A percentile compares a stretch with the other conserved stretches of the same genome.
These are phyloP conservation scores for Talaromyces stipitatus DNA, from an alignment of 495 filamentous ascomycete genomes.

Conservation along the genomic window DNA sequence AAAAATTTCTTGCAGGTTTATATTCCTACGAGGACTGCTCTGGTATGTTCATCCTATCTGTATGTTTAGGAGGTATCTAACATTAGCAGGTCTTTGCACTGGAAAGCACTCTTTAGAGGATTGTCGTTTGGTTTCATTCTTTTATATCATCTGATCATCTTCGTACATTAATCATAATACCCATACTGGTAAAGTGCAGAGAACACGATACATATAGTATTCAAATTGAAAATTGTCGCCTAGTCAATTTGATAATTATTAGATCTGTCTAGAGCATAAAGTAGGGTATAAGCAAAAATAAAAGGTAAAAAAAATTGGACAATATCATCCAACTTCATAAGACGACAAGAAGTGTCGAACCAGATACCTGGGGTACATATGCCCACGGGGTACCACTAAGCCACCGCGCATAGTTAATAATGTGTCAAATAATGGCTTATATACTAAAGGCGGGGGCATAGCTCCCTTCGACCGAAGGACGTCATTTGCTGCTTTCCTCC, in stretches of 20 bases:
- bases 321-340: too few relatives aligned
- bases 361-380: too few relatives aligned
- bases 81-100: conserved; percentile 41
- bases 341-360: too few relatives aligned
- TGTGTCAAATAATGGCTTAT: too few relatives aligned
- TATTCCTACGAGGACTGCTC: conserved; percentile 73
- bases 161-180: not conserved
- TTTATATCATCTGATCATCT: not conserved
- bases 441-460: too few relatives aligned
- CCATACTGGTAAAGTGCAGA: not conserved
- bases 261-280: not conserved
- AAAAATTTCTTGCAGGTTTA: conserved; percentile 91
- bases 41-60: conserved; percentile 52
- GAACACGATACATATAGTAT: not conserved
- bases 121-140: not conserved
- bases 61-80: not conserved
- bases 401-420: too few relatives aligned
- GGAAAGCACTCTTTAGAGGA: conserved; percentile 36
- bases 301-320: too few relatives aligned
- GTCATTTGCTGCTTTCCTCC: not conserved
- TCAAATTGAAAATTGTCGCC: not conserved
- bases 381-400: too few relatives aligned
- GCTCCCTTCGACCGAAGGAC: not conserved
- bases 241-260: not conserved
- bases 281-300: not conserved